Conservation (phyloP, 1,284 basidiomycete species). For the Moniliophthora roreri region DNA sequence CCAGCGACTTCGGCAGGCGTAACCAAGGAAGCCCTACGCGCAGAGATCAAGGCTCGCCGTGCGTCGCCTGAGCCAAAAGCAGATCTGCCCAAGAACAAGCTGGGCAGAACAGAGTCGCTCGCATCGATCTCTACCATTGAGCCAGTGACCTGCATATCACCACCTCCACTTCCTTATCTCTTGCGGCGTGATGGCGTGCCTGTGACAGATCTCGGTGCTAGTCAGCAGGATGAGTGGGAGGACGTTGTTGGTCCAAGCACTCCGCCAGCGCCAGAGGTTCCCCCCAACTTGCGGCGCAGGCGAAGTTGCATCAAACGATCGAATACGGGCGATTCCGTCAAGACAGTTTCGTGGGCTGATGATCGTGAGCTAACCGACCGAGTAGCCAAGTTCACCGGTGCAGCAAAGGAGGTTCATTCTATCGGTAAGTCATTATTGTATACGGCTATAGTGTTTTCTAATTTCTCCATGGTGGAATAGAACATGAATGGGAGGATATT, state of each 20-base stretch:
- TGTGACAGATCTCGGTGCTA: not conserved
- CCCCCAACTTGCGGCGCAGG: constrained; percentile 41
- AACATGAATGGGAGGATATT: constrained; percentile 55
- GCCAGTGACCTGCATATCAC: not conserved
- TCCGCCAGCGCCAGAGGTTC: constrained; percentile 6
- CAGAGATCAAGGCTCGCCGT: not conserved
- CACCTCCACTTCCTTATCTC: not conserved
- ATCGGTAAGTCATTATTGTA: constrained; percentile 43
- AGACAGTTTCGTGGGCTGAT: constrained; percentile 75
- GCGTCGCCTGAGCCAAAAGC: not conserved
- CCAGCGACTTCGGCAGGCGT: constrained; percentile 2
- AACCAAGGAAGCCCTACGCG: not conserved
- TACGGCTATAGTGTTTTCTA: not conserved
- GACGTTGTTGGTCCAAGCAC: not conserved
- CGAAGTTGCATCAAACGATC: constrained; percentile 64
- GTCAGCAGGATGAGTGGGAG: not conserved
- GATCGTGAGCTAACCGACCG: constrained; percentile 57
- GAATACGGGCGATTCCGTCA: constrained; percentile 56
- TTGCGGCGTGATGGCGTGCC: not conserved
- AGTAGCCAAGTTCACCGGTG: constrained; percentile 52
- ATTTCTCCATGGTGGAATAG: constrained; percentile 26
- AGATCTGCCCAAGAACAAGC: not conserved
- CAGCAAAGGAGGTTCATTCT: constrained; percentile 51
- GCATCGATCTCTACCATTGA: constrained; percentile 5
- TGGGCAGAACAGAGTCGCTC: constrained; percentile 6